Evolutionary conservation across 768 basidiomycete genomes (phyloP).

Genomic region (Pholiota microspora): DNA sequence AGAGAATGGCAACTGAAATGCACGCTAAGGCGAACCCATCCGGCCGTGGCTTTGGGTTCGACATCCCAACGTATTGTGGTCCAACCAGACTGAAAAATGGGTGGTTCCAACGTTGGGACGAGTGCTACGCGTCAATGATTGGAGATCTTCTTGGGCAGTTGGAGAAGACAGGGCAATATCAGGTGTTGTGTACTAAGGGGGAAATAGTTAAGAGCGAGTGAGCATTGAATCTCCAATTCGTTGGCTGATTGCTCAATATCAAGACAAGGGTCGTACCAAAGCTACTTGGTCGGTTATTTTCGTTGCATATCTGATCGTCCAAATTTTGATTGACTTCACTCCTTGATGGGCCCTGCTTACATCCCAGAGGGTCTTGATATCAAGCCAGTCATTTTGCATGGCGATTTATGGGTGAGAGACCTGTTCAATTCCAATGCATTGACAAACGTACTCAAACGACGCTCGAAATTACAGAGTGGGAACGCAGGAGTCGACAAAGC

Average conservation of each 20-base stretch:
- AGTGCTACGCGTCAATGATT: conserved; percentile 63
- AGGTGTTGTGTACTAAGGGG: conserved; percentile 49
- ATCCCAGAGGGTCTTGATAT: conserved; percentile 47
- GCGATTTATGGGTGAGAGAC: conserved; percentile 71
- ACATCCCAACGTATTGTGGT: conserved; percentile 76
- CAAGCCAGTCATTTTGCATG: conserved; percentile 71
- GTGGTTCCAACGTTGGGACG: conserved; percentile 71
- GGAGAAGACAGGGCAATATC: conserved; percentile 37
- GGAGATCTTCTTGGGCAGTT: conserved; percentile 50
- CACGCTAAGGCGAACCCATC: conserved; percentile 52
- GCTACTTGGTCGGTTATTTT: conserved; percentile 42
- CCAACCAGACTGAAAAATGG: conserved; percentile 68
- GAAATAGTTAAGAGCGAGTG: conserved; percentile 40
- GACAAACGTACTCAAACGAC: conserved; percentile 3
- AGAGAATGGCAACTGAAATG: conserved; percentile 64
- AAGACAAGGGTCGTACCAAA: conserved; percentile 67
- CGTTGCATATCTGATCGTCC: no score
- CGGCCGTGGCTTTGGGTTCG: conserved; percentile 59
- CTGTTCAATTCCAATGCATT: background rate
- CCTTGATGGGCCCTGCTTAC: background rate
- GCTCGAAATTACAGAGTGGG: conserved; percentile 51
- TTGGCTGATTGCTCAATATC: background rate
- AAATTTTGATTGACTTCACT: background rate
- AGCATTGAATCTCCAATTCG: conserved; percentile 3
- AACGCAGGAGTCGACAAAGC: conserved; percentile 61